Evolutionary conservation across 2,329 filamentous ascomycete genomes (phyloP).

Genomic region (Sporothrix humicola): DNA sequence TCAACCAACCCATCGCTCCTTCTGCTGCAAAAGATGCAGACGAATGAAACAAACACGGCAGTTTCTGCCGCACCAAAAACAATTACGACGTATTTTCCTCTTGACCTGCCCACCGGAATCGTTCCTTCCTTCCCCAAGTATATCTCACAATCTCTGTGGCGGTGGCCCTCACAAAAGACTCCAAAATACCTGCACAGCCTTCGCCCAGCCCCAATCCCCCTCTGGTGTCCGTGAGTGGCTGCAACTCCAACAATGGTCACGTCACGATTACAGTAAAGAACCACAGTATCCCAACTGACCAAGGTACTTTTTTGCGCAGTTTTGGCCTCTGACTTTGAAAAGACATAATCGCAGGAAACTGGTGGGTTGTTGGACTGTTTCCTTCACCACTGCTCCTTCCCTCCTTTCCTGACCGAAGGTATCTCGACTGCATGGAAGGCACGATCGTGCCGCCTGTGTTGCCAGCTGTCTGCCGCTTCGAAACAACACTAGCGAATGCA

Average conservation of each 20-base stretch:
- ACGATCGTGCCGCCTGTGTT: conserved; percentile 5
- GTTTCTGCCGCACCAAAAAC: not conserved
- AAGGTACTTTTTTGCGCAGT: conserved; percentile 1
- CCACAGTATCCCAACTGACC: not conserved
- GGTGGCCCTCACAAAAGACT: not conserved
- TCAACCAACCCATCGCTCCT: not conserved
- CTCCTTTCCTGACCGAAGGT: conserved; percentile 12
- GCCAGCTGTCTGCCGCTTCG: not conserved
- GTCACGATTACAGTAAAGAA: not conserved
- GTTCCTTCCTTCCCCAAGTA: not conserved
- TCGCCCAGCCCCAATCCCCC: conserved; percentile 14
- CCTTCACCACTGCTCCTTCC: not conserved
- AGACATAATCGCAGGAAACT: not conserved
- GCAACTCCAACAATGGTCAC: not conserved
- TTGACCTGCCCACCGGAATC: not conserved
- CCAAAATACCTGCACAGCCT: conserved; percentile 7
- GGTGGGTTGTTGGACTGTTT: not conserved
- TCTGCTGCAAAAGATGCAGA: not conserved
- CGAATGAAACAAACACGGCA: not conserved
- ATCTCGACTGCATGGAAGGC: not conserved
- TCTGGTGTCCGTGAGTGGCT: not conserved
- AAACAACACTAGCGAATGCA: conserved; percentile 10
- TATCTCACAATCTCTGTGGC: not conserved
- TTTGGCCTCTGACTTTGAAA: no score
- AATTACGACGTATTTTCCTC: not conserved